Percentiles rank a stretch among this genome's conserved stretches.
phyloP scores from a whole-genome alignment of 371 early-diverging fungal species.

The Mortierella sp. region DNA sequence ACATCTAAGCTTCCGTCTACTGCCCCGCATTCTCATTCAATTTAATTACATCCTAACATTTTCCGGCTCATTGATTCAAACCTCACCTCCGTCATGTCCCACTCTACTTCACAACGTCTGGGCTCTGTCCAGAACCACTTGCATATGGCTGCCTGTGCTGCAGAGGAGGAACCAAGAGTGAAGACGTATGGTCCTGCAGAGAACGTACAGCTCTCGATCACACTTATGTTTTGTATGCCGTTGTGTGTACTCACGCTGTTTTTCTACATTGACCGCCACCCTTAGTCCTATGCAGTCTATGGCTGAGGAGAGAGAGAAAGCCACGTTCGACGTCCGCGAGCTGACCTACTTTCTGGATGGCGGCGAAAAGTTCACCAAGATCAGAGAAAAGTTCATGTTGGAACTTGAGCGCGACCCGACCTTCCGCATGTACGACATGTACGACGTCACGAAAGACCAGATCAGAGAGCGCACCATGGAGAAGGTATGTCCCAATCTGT shows the following conservation, averaged over 20 bases:
- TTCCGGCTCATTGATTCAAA: neutral
- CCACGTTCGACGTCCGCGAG: constrained; percentile 80
- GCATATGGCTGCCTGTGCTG: constrained; percentile 41
- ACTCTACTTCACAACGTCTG: constrained; percentile 38
- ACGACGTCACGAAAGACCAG: constrained; percentile 80
- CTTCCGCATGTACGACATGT: constrained; percentile 85
- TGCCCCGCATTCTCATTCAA: too few species aligned
- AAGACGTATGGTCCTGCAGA: constrained; percentile 35
- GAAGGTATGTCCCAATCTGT: constrained; percentile 61
- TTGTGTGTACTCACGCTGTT: neutral
- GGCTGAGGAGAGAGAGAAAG: constrained; percentile 79
- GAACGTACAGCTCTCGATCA: neutral
- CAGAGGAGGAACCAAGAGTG: constrained; percentile 32
- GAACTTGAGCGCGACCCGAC: constrained; percentile 91
- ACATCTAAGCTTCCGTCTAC: too few species aligned
- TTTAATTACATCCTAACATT: neutral
- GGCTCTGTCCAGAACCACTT: constrained; percentile 36
- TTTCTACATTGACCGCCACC: neutral
- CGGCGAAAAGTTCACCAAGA: constrained; percentile 71
- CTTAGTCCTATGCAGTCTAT: constrained; percentile 53
- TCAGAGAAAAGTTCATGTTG: constrained; percentile 85
- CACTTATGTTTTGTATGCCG: neutral
- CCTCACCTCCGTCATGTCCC: constrained; percentile 13
- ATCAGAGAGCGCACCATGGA: constrained; percentile 90
- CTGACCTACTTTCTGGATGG: constrained; percentile 89